Conservation (phyloP, 257 asterid genomes). For the Apocynum venetum region DNA sequence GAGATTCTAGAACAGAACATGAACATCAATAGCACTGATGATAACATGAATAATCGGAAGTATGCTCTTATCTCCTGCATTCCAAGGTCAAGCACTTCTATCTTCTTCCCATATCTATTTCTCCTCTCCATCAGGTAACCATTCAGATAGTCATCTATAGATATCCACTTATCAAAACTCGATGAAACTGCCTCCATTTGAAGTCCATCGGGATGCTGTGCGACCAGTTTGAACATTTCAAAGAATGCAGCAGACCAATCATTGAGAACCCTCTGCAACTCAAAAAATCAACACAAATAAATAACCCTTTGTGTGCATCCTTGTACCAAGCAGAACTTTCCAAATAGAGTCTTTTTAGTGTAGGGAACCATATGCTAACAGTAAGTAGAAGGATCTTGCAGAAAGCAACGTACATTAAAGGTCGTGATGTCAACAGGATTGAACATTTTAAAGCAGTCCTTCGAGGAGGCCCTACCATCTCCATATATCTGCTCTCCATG, state of each 20-base stretch:
- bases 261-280: conserved; percentile 74
- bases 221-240: conserved; percentile 69
- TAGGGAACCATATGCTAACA: neutral
- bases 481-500: conserved; percentile 75
- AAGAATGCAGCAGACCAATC: conserved; percentile 93
- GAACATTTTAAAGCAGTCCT: conserved; percentile 97
- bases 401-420: conserved; percentile 57
- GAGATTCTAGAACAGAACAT: conserved; percentile 97
- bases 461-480: conserved; percentile 72
- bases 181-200: conserved; percentile 46
- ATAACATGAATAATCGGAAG: conserved; percentile 81
- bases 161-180: conserved; percentile 58
- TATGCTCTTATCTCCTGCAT: conserved; percentile 91
- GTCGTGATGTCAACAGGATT: conserved; percentile 79
- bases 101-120: conserved; percentile 77
- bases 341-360: neutral
- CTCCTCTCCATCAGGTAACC: conserved; percentile 82
- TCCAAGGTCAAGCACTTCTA: conserved; percentile 91
- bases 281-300: conserved; percentile 8
- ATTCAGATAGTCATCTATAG: conserved; percentile 84
- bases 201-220: conserved; percentile 58
- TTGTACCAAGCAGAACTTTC: neutral
- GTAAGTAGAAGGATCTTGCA: neutral
- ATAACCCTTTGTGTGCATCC: neutral
- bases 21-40: conserved; percentile 85